phyloP scores from a whole-genome alignment of 768 basidiomycete species.

The Lentinula edodes region DNA sequence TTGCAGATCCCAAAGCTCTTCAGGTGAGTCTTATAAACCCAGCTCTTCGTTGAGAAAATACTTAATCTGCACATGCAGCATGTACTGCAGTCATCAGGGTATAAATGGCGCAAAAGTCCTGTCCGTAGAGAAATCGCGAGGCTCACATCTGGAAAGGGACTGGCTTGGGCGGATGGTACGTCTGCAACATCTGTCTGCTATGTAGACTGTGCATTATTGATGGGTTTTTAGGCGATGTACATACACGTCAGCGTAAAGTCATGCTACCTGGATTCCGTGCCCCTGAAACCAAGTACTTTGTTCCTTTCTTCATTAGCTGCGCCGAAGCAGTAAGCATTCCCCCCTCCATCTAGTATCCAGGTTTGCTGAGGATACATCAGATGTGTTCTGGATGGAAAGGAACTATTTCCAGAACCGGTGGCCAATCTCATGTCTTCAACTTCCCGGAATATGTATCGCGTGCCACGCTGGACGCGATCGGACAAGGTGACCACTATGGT shows the following conservation, averaged over 20 bases:
- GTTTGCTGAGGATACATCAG: slow-evolving; percentile 8
- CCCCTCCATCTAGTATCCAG: no score
- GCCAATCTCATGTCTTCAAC: slow-evolving; percentile 16
- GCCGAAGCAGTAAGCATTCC: slow-evolving; percentile 20
- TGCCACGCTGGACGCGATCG: slow-evolving; percentile 32
- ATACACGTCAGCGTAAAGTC: slow-evolving; percentile 25
- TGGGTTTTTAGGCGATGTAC: slow-evolving; percentile 13
- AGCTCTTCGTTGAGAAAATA: no score
- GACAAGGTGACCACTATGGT: slow-evolving; percentile 21
- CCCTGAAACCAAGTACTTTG: slow-evolving; percentile 19
- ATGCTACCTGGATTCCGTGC: slow-evolving; percentile 28
- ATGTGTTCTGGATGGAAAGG: slow-evolving; percentile 23
- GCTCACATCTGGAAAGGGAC: slow-evolving; percentile 18
- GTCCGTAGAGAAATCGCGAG: slow-evolving; percentile 15
- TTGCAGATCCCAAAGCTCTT: slow-evolving; percentile 25
- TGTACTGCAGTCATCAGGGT: slow-evolving; percentile 24
- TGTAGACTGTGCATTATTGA: slow-evolving; percentile 12
- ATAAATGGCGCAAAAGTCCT: slow-evolving; percentile 21
- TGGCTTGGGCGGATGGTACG: slow-evolving; percentile 24
- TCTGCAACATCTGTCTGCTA: slow-evolving; percentile 4
- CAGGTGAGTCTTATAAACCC: no score
- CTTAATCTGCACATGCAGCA: slow-evolving; percentile 6
- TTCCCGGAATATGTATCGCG: slow-evolving; percentile 23
- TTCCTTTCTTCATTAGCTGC: slow-evolving; percentile 22
- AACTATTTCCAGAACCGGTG: slow-evolving; percentile 9